These are phyloP conservation scores for Clathrospora elynae DNA, from an alignment of 2,329 filamentous ascomycete genomes.

Conservation along the genomic window DNA sequence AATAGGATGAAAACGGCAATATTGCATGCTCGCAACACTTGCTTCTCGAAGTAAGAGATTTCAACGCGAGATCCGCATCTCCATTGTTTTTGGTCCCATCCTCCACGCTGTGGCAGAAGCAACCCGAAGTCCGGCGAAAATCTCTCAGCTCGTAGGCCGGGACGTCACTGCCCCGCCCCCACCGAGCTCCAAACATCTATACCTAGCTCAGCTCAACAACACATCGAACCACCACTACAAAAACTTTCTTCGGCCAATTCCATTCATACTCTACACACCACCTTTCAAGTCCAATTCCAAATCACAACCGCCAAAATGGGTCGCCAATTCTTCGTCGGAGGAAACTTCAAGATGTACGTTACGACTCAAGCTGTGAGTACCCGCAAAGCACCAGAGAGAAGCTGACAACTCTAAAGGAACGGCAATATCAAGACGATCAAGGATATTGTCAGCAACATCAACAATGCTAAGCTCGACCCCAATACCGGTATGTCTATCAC, in stretches of 20 bases:
- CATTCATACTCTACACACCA: conserved; percentile 11
- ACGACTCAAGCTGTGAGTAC: conserved; percentile 32
- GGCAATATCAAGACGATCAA: conserved; percentile 88
- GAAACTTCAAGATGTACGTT: conserved; percentile 97
- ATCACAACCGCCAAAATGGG: conserved; percentile 70
- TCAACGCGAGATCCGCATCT: conserved; percentile 23
- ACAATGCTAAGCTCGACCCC: conserved; percentile 78
- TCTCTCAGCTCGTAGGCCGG: conserved; percentile 14
- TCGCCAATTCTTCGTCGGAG: conserved; percentile 96
- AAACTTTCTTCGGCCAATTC: conserved; percentile 8
- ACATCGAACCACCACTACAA: conserved; percentile 30
- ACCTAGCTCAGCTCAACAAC: conserved; percentile 38
- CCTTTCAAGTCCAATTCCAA: conserved; percentile 8
- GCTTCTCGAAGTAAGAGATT: conserved; percentile 11
- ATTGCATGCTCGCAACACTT: conserved; percentile 4
- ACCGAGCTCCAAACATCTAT: conserved; percentile 31
- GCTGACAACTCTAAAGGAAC: conserved; percentile 69
- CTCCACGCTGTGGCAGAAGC: conserved; percentile 32
- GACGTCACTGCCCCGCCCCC: conserved; percentile 36
- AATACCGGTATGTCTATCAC: conserved; percentile 66
- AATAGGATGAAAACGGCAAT: too few relatives aligned
- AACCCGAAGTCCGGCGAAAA: conserved; percentile 40
- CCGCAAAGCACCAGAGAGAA: conserved; percentile 7
- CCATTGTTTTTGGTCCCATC: conserved; percentile 33
- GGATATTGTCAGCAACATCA: conserved; percentile 87